Base-by-base conservation (phyloP, 2,329 filamentous ascomycete genomes). In the Hysterium pulicare region DNA sequence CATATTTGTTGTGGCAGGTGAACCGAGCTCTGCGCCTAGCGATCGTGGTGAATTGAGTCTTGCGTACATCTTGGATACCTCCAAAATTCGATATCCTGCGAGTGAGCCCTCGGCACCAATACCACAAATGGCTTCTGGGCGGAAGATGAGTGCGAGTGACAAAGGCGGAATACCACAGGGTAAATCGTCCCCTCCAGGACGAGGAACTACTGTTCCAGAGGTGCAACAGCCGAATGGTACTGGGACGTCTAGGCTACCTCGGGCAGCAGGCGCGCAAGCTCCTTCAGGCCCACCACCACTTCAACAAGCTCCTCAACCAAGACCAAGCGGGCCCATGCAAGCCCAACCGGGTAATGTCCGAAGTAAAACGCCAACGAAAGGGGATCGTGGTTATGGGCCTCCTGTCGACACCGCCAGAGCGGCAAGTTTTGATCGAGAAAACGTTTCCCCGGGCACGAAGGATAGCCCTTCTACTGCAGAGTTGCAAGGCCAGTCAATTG, bases 1-100 rank as follows among this genome's bases (percentile, higher is more conserved):
- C 46, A 84, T 98, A 49, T 84, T 97, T 36, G 88, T 97, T 31
- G 76, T 97, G 23, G 94, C 88, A 28, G 93, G 93, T 50, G 94
- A 98, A 67, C 93, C 93, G 11, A 97, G 90, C 65, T 90, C 90
- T 13, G 86, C 88, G 21, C 81, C 86, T 0, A 81, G 85, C 36
- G 83, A 93, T 57, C 81, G 87, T 23, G 84, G 84, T 47, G 93
- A 98, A 62, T 75, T 98, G 40, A 89, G 87, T 45, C 79, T 95
- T 58, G 86, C 89, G 26, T 98, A 97, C 66, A 79, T 96, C 50
- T 75, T 98, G 47, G 93, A 98, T 66, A 98, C 93, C 7, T 84
- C 82, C 36, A 98, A 98, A 69, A 98, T 98, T 54, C 82, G 93
- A 50, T 98, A 98, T 67, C 93, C 93, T 4, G 66, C 71, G 1